Base-by-base conservation (phyloP, 495 filamentous ascomycete species). In the Neurospora sp. region DNA sequence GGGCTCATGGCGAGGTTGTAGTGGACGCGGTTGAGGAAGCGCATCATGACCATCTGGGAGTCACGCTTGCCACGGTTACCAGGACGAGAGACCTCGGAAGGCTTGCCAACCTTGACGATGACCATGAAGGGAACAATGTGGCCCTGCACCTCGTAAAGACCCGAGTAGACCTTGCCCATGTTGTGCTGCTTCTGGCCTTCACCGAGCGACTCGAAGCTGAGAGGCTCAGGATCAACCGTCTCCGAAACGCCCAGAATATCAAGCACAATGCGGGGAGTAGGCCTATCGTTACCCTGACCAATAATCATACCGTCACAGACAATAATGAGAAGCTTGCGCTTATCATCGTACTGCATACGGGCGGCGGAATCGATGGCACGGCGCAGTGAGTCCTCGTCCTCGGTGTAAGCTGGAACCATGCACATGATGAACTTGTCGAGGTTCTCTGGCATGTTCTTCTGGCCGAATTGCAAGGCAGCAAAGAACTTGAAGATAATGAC, bases 231-330 rank as follows among this genome's bases (percentile, higher is more conserved):
- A 78, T 99, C 96, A 3, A 97, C 91, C 18, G 89, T 91, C 74
- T 98, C 94, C 18, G 93, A 90, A 18, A 99, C 96, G 75, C 96
- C 96, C 31, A 99, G 84, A 81, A 99, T 98, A 77, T 99, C 96
- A 70, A 99, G 87, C 41, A 98, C 96, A 75, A 99, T 99, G 71
- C 94, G 88, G 8, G 96, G 96, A 10, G 96, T 99, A 9, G 96
- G 93, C 69, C 92, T 88, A 79, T 99, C 96, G 81, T 99, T 99
- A 75, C 96, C 96, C 83, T 97, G 94, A 73, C 96, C 96, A 74
- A 99, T 95, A 83, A 99, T 98, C 95, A 99, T 98, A 84, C 96
- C 96, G 79, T 99, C 96, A 77, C 96, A 99, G 72, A 99, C 87
- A 68, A 99, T 87, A 73, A 97, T 90, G 68, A 99, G 84, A 12